Conservation (phyloP, 805 yeast genomes). For the Cyberlindnera euphorbiiphila region DNA sequence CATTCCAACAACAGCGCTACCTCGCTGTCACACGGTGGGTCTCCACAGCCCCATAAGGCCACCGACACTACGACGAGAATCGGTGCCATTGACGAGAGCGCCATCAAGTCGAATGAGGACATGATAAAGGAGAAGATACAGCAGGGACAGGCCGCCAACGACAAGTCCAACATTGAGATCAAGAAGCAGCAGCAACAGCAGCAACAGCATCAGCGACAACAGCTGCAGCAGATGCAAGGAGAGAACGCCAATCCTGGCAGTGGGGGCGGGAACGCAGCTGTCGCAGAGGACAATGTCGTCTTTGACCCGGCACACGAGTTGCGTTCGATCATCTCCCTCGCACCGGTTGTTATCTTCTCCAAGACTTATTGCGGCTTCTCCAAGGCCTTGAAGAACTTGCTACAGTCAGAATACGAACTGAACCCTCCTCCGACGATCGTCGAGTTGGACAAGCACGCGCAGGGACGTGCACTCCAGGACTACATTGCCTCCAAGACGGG, state of each 20-base stretch:
- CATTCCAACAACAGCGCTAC: constrained; percentile 15
- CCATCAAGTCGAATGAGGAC: constrained; percentile 37
- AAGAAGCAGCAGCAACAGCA: constrained; percentile 6
- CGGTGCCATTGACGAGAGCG: constrained; percentile 40
- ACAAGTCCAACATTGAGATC: constrained; percentile 13
- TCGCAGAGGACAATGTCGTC: constrained; percentile 6
- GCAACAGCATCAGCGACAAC: constrained; percentile 1
- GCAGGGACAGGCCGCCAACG: constrained; percentile 8
- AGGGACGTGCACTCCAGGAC: constrained; percentile 73
- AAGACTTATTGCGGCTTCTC: constrained; percentile 72
- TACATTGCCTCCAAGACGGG: constrained; percentile 68
- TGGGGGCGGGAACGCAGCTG: constrained; percentile 4
- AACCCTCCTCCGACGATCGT: constrained; percentile 70
- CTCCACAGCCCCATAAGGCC: constrained; percentile 3
- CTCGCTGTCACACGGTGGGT: not conserved
- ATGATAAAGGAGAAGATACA: constrained; percentile 19
- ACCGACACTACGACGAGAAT: constrained; percentile 18
- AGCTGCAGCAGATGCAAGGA: not conserved
- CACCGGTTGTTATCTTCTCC: constrained; percentile 63
- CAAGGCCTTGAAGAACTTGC: constrained; percentile 60
- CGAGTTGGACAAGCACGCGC: constrained; percentile 76
- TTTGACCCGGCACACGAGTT: constrained; percentile 54
- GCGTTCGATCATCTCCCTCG: constrained; percentile 48
- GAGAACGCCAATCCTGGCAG: constrained; percentile 1
- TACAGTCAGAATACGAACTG: constrained; percentile 60